phyloP scores from a whole-genome alignment of 192 early-diverging fungal species.

The Dissophora globulifera region DNA sequence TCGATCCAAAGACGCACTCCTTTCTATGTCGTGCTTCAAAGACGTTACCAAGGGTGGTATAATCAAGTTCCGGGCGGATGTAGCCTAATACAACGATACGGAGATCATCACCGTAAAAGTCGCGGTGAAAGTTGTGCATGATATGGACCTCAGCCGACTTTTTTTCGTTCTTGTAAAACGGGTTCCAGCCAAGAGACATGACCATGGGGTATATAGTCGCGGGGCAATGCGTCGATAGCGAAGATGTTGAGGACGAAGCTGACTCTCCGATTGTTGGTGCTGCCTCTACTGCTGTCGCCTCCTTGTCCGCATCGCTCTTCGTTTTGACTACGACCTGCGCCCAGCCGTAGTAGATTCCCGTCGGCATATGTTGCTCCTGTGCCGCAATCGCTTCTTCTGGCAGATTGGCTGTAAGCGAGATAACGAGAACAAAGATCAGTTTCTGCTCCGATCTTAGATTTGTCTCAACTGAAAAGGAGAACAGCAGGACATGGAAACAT shows the following conservation, averaged over 20 bases:
- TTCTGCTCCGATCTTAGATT: too few species aligned
- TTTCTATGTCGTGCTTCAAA: neutral
- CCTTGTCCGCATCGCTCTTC: neutral
- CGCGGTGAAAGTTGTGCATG: slow-evolving; percentile 83
- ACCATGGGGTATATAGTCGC: slow-evolving; percentile 91
- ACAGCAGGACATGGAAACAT: too few species aligned
- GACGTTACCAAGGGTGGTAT: slow-evolving; percentile 77
- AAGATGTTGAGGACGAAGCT: slow-evolving; percentile 26
- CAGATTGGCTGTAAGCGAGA: slow-evolving; percentile 92
- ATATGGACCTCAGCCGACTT: slow-evolving; percentile 98
- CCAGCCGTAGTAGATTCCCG: slow-evolving; percentile 98
- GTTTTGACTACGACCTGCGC: slow-evolving; percentile 70
- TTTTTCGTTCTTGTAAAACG: slow-evolving; percentile 97
- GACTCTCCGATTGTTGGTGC: neutral
- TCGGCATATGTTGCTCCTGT: slow-evolving; percentile 71
- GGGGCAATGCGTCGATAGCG: slow-evolving; percentile 33
- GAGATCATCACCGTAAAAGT: slow-evolving; percentile 93
- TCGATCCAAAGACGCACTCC: neutral
- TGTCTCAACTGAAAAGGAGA: too few species aligned
- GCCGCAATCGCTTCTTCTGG: slow-evolving; percentile 76
- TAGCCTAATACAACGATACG: slow-evolving; percentile 87
- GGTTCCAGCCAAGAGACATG: slow-evolving; percentile 99
- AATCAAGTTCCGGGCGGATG: slow-evolving; percentile 92
- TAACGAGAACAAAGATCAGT: neutral
- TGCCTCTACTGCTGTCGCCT: neutral